Percentiles rank a stretch among this genome's conserved stretches.
Conservation (phyloP, 306 rosid genomes). For the Vicia faba region DNA sequence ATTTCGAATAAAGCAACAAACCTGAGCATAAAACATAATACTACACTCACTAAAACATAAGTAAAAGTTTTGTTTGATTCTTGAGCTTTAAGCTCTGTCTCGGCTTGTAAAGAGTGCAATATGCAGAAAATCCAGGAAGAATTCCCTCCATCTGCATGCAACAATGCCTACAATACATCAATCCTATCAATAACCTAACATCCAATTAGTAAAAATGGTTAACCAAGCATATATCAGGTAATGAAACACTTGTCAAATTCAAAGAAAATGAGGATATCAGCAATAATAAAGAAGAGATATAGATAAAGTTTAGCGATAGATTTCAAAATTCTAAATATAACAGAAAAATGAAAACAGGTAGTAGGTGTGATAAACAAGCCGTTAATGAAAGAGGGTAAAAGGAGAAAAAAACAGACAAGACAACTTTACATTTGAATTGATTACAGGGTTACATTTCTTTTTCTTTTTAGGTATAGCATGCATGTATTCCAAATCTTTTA, state of each 20-base stretch:
- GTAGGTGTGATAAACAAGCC: slow-evolving; percentile 8
- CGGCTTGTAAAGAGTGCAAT: not conserved
- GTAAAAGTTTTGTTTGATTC: slow-evolving; percentile 27
- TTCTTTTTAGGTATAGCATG: not conserved
- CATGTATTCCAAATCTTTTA: slow-evolving; percentile 17
- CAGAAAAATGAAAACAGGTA: not conserved
- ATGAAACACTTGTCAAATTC: slow-evolving; percentile 17
- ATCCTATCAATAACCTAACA: slow-evolving; percentile 20
- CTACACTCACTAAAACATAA: slow-evolving; percentile 23
- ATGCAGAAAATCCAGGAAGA: slow-evolving; percentile 31
- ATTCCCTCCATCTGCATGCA: slow-evolving; percentile 32
- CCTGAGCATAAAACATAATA: slow-evolving; percentile 3
- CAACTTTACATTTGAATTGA: slow-evolving; percentile 14
- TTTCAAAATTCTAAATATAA: slow-evolving; percentile 14
- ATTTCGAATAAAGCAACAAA: slow-evolving; percentile 32
- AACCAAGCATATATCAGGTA: slow-evolving; percentile 8
- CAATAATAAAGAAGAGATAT: slow-evolving; percentile 7
- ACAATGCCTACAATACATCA: slow-evolving; percentile 8
- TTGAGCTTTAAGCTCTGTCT: slow-evolving; percentile 18
- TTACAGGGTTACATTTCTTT: not conserved
- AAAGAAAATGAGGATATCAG: slow-evolving; percentile 3
- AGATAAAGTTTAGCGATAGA: slow-evolving; percentile 2
- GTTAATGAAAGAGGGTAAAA: not conserved
- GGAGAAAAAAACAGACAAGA: not conserved
- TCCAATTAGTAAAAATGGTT: slow-evolving; percentile 9